phyloP scores from a whole-genome alignment of 768 basidiomycete genomes.

The Psilocybe sp. region DNA sequence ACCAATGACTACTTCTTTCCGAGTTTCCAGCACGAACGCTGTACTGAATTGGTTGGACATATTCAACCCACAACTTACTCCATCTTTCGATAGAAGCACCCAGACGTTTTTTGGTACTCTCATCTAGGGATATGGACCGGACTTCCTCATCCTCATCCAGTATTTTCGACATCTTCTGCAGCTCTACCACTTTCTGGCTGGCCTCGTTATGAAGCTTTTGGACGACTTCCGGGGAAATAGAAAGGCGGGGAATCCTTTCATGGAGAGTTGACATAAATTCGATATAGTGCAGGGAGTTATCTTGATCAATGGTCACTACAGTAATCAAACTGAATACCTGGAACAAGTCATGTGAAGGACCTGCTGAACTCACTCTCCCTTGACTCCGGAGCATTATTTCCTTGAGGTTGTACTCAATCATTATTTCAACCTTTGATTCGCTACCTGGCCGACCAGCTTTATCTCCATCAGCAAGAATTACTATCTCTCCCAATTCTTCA shows the following conservation, averaged over 20 bases:
- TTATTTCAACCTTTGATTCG: not conserved
- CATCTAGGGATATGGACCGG: conserved; percentile 1
- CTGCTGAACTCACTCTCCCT: not conserved
- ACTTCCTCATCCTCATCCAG: conserved; percentile 17
- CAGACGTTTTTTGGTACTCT: too few species aligned
- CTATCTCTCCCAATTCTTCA: conserved; percentile 20
- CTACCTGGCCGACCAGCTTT: not conserved
- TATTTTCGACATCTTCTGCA: conserved; percentile 11
- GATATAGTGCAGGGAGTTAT: conserved; percentile 1
- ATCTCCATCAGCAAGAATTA: not conserved
- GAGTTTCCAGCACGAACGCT: too few species aligned
- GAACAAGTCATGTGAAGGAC: not conserved
- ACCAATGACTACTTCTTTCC: not conserved
- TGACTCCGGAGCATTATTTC: not conserved
- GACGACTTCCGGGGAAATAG: conserved; percentile 7
- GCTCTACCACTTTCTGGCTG: conserved; percentile 8
- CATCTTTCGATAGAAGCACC: too few species aligned
- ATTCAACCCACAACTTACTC: too few species aligned
- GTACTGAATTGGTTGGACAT: too few species aligned
- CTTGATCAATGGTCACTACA: not conserved
- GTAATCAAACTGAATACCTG: not conserved
- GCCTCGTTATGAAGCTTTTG: conserved; percentile 11
- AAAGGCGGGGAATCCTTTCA: conserved; percentile 18
- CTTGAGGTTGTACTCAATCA: conserved; percentile 5
- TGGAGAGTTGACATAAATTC: conserved; percentile 17